Evolutionary conservation across 106 monocot genomes (phyloP).

Genomic region (Agapanthus africanus): DNA sequence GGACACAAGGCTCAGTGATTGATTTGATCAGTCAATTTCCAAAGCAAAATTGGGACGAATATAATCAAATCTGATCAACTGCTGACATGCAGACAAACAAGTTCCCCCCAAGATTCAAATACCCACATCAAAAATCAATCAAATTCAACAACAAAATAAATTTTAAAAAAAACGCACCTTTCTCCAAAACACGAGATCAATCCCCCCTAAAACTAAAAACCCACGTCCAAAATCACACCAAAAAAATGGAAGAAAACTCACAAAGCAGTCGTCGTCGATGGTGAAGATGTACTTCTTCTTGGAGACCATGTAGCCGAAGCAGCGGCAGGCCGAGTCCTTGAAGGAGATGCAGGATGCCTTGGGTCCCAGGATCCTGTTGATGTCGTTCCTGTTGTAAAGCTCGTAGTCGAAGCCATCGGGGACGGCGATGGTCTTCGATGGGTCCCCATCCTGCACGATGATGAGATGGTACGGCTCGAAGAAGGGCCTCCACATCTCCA

Average conservation of each 20-base stretch:
- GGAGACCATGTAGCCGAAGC: slow-evolving; percentile 34
- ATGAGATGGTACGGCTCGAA: slow-evolving; percentile 10
- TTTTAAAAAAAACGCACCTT: slow-evolving; percentile 5
- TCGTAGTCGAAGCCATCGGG: slow-evolving; percentile 62
- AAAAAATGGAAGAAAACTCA: slow-evolving; percentile 18
- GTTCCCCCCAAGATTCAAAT: too few relatives aligned
- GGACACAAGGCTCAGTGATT: too few relatives aligned
- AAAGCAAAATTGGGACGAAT: too few relatives aligned
- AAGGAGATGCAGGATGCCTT: slow-evolving; percentile 30
- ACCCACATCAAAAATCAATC: too few relatives aligned
- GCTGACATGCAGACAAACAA: too few relatives aligned
- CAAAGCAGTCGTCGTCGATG: slow-evolving; percentile 27
- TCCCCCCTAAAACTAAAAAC: background rate
- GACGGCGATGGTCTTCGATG: slow-evolving; percentile 24
- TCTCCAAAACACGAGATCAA: background rate
- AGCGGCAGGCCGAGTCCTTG: slow-evolving; percentile 27
- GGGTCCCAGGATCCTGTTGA: slow-evolving; percentile 53
- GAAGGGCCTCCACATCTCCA: slow-evolving; percentile 17
- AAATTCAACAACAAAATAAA: too few relatives aligned
- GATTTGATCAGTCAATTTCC: too few relatives aligned
- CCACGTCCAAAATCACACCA: background rate
- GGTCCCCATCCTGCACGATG: slow-evolving; percentile 11
- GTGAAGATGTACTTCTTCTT: slow-evolving; percentile 33
- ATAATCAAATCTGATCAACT: too few relatives aligned
- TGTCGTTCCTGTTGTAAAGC: slow-evolving; percentile 68